Base-by-base conservation (phyloP, 768 basidiomycete species). In the Leccinum aurantiacum region DNA sequence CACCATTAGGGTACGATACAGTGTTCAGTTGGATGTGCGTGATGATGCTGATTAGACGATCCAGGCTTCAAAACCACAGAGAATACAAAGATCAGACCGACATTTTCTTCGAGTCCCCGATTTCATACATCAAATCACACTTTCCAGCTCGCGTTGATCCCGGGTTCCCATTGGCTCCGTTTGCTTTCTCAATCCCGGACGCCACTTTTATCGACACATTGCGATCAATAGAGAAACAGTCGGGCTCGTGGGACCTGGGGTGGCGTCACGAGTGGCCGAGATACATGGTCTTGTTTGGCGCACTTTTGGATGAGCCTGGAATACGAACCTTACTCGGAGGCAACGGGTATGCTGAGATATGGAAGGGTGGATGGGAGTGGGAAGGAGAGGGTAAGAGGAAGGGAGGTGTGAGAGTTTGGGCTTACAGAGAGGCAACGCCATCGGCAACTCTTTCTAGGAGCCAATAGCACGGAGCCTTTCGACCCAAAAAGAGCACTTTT, bases 211-310 rank as follows among this genome's bases (percentile, higher is more conserved):
- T 69, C 27, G 60, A 63, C 35, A 53, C 57, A 33, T 58, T 71
- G 27, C 61, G 37, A 46, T 59, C 57, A 7, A 76, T 81, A 56
- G 79, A 77, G 14, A 46, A 3, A 3, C 60, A 54, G 10, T 63
- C 59, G 1, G 54, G 58, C 4, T 64, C 67, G 7, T 70, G 65
- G 62, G 66, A 69, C 54, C 65, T 75, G 31, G 69, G 69, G 0
- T 92, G 91, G 86, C 68, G 56, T 56, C 90, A 95, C 61, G 77
- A 84, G 60, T 95, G 92, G 91, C 94, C 96, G 0, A 82, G 80
- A 48, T 85, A 94, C 72, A 66, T 98, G 15, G 83, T 93, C 3
- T 77, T 95, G 55, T 98, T 98, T 69, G 93, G 91, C 5, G 81
- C 81, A n/a, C 75, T 98, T 49, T 76, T 96, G 47, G 72, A 78